These are phyloP conservation scores for Trichoderma aggressivum DNA, from an alignment of 2,329 filamentous ascomycete species.

Conservation along the genomic window DNA sequence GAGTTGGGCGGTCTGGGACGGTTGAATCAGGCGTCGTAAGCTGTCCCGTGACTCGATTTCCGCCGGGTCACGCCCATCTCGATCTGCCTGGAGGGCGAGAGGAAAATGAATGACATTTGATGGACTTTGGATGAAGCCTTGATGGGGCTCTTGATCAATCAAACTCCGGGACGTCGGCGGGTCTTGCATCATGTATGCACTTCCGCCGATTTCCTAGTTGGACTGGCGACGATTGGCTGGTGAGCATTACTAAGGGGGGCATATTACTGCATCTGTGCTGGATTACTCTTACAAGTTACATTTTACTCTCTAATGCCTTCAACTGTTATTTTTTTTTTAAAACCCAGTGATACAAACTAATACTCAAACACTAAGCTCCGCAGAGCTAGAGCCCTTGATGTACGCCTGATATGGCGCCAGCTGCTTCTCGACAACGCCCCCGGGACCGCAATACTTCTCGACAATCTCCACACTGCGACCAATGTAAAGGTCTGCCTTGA, in stretches of 20 bases:
- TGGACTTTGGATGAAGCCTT: not conserved
- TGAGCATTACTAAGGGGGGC: not conserved
- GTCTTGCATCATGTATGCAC: not conserved
- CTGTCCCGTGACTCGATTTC: not conserved
- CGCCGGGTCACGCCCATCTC: not conserved
- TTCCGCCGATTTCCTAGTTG: not conserved
- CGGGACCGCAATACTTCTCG: slow-evolving; percentile 42
- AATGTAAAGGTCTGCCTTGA: slow-evolving; percentile 50
- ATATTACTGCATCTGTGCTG: not conserved
- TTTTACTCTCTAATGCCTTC: not conserved
- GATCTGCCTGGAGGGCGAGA: not conserved
- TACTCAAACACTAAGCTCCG: slow-evolving; percentile 15
- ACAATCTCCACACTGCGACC: slow-evolving; percentile 46
- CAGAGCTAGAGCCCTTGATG: slow-evolving; percentile 27
- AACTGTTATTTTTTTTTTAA: not conserved
- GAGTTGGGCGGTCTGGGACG: not conserved
- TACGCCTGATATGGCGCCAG: slow-evolving; percentile 37
- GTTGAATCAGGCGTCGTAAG: not conserved
- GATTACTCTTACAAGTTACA: not conserved
- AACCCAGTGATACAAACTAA: not conserved
- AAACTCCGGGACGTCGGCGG: not conserved
- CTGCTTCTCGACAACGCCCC: slow-evolving; percentile 38
- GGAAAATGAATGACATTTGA: too few relatives aligned
- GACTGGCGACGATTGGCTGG: not conserved
- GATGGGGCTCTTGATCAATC: not conserved